Percentiles rank a stretch among this genome's conserved stretches.
Conservation (phyloP, 2,329 filamentous ascomycete species). For the Fusarium multiceps region DNA sequence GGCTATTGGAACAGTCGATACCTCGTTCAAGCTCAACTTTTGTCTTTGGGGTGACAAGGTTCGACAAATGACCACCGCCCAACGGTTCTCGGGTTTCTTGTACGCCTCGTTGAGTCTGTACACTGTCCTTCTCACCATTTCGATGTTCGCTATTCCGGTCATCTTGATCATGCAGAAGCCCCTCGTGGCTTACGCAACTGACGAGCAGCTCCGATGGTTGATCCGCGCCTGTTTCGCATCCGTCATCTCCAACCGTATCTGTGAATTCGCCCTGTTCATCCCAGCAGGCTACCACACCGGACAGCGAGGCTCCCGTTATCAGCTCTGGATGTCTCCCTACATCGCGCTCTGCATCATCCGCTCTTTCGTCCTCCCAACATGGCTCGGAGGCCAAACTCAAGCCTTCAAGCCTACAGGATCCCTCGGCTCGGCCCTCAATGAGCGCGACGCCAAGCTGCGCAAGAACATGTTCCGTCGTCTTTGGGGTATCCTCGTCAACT, state of each 20-base stretch:
- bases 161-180: constrained; percentile 67
- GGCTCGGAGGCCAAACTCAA: constrained; percentile 68
- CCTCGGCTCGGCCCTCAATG: constrained; percentile 65
- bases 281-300: constrained; percentile 70
- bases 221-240: constrained; percentile 66
- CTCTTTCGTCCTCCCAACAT: constrained; percentile 67
- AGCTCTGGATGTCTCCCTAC: constrained; percentile 73
- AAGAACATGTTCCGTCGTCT: constrained; percentile 66
- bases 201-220: constrained; percentile 67
- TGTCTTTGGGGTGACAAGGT: constrained; percentile 66
- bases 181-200: constrained; percentile 65
- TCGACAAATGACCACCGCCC: constrained; percentile 64
- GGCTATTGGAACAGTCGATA: constrained; percentile 68
- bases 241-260: constrained; percentile 63
- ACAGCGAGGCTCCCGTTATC: constrained; percentile 65
- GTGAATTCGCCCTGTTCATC: constrained; percentile 68
- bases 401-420: constrained; percentile 72
- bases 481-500: constrained; percentile 65
- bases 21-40: constrained; percentile 69
- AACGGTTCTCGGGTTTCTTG: constrained; percentile 69
- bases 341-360: constrained; percentile 68
- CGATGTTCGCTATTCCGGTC: constrained; percentile 68
- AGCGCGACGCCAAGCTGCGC: constrained; percentile 64
- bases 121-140: constrained; percentile 65
- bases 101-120: constrained; percentile 67